Conservation (phyloP, 2,329 filamentous ascomycete genomes). For the Nemania diffusa region DNA sequence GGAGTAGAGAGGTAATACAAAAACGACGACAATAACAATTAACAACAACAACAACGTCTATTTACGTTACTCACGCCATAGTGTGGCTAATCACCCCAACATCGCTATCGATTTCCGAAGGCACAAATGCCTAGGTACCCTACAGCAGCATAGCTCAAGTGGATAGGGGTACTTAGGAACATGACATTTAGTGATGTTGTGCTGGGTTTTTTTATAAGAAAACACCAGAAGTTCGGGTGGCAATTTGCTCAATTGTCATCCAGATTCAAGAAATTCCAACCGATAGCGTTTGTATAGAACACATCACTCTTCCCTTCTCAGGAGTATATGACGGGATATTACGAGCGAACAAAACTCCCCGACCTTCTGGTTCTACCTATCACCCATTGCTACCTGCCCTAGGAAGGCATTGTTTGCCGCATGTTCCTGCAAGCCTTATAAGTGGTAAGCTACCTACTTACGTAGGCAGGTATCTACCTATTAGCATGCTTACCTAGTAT, state of each 20-base stretch:
- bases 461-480: too few relatives aligned
- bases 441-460: too few relatives aligned
- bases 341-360: background rate
- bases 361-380: conserved; percentile 4
- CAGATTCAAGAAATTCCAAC: too few relatives aligned
- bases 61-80: conserved; percentile 19
- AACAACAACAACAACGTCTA: background rate
- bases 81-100: conserved; percentile 3
- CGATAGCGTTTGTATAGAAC: background rate
- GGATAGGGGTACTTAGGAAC: background rate
- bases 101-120: background rate
- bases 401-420: conserved; percentile 15
- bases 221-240: background rate
- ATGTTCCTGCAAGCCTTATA: conserved; percentile 28
- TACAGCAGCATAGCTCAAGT: background rate
- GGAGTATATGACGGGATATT: background rate
- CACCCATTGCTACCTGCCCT: too few relatives aligned
- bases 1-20: background rate
- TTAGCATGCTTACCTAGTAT: conserved; percentile 5
- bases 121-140: background rate
- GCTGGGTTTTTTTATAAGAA: background rate
- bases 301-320: background rate
- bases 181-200: too few relatives aligned
- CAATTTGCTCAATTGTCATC: background rate
- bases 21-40: background rate